phyloP scores from a whole-genome alignment of 192 early-diverging fungal species.

The Entomortierella beljakovae region DNA sequence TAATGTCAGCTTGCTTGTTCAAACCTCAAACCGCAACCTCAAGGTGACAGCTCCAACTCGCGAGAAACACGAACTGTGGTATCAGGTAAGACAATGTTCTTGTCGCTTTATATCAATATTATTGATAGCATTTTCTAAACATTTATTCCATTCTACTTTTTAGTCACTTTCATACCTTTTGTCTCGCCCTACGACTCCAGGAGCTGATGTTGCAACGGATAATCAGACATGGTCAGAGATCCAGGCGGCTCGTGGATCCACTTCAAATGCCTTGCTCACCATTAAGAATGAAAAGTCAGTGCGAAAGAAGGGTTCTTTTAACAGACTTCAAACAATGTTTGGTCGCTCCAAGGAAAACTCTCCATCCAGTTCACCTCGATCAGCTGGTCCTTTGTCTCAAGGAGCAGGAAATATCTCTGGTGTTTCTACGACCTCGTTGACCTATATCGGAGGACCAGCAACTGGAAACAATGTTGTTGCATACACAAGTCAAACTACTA shows the following conservation, averaged over 20 bases:
- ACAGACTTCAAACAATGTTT: constrained; percentile 44
- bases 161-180: constrained; percentile 42
- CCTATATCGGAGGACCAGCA: background rate
- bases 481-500: constrained; percentile 29
- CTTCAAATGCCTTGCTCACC: constrained; percentile 30
- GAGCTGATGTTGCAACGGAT: constrained; percentile 31
- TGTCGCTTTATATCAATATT: background rate
- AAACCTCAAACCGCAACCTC: constrained; percentile 76
- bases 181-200: constrained; percentile 43
- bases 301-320: constrained; percentile 45
- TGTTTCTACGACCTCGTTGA: background rate
- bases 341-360: constrained; percentile 41
- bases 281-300: constrained; percentile 42
- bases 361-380: constrained; percentile 26
- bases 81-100: constrained; percentile 57
- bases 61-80: constrained; percentile 80
- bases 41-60: constrained; percentile 77
- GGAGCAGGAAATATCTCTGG: background rate
- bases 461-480: constrained; percentile 16
- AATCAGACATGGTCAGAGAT: constrained; percentile 51
- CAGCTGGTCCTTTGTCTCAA: background rate
- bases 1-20: constrained; percentile 72
- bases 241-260: constrained; percentile 31
- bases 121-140: background rate
- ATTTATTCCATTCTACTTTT: background rate